Evolutionary conservation across 192 early-diverging fungal species (phyloP), one percentile per base, ranked within the genome.

Genomic region (Dissophora ornata): DNA sequence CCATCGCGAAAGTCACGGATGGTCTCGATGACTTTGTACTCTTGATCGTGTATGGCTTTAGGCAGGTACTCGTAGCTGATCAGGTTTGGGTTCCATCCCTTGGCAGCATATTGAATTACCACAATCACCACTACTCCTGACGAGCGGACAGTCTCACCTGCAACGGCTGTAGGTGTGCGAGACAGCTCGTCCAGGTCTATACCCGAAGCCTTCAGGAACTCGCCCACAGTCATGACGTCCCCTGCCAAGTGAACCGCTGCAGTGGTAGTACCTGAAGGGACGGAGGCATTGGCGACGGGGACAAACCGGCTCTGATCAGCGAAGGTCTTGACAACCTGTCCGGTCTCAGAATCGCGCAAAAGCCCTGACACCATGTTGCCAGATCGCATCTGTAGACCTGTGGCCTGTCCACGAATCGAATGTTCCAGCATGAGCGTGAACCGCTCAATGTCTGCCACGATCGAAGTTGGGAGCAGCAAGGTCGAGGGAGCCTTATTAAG

Each of bases 401-500:
- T 75, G 3, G 60, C 56, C 38, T 82, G 41, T 18, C 81, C 77
- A 24, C 77, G 57, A 24, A 82, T 69, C 3, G 81, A 82, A 48
- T 82, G 81, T 40, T 82, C 81, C 24, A 82, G 53, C 81, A 82
- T 79, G 7, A 82, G 30, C 2, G 81, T 79, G 22, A 79, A 79
- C 22, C 64, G 30, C 53, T 82, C 81, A 52, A 82, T 82, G 42
- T 79, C 77, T 1, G 61, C 75, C 19, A 82, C 71, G 22, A 73
- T 40, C 12, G 81, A 79, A 1, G 67, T 67, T 28, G 59, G 56
- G 0, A 75, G 28, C 10, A 79, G 21, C 3, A 49, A 16, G 0
- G 53, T 60, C 4, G 34, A 45, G 2, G 62, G 50, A 15, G 50
- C 58, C 0, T 32, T 49, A 11, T 61, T 33, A 16, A 60, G 61